Percentiles rank a stretch among this genome's conserved stretches.
phyloP scores from a whole-genome alignment of 495 filamentous ascomycete species.

The Neurospora intermedia region DNA sequence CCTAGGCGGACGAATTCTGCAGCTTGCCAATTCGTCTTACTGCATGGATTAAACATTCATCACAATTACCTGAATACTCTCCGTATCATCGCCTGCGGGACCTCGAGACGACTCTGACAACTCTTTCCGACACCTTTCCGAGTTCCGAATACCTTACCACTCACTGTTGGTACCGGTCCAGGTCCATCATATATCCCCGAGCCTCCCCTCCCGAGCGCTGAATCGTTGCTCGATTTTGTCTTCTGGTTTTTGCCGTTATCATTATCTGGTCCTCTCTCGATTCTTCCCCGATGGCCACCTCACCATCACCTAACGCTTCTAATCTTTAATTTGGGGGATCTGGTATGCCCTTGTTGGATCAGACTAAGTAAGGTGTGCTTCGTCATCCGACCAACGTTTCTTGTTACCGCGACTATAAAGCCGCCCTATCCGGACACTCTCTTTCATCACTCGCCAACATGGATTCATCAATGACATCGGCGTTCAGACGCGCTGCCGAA shows the following conservation, averaged over 20 bases:
- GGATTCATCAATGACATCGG: constrained; percentile 17
- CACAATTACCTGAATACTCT: background rate
- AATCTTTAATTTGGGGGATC: constrained; percentile 28
- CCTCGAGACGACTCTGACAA: constrained; percentile 5
- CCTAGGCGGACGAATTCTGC: background rate
- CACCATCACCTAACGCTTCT: constrained; percentile 17
- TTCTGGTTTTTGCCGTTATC: background rate
- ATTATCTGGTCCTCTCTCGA: constrained; percentile 10
- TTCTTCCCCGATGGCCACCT: constrained; percentile 14
- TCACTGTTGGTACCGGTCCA: background rate
- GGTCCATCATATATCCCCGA: constrained; percentile 1
- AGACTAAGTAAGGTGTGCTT: background rate
- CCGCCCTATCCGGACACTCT: background rate
- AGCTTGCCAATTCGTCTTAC: background rate
- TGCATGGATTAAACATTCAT: background rate
- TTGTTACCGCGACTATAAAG: background rate
- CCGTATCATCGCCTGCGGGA: background rate
- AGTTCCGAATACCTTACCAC: background rate
- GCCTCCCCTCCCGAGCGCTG: constrained; percentile 1
- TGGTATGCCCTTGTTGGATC: constrained; percentile 18
- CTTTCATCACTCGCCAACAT: constrained; percentile 7
- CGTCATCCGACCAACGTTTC: background rate
- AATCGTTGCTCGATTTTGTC: background rate
- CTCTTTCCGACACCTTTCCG: constrained; percentile 5
- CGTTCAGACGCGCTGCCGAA: constrained; percentile 12